Evolutionary conservation across 2,329 filamentous ascomycete species (phyloP), one percentile per base, ranked within the genome.

Genomic region (Furcasterigmium sp.): DNA sequence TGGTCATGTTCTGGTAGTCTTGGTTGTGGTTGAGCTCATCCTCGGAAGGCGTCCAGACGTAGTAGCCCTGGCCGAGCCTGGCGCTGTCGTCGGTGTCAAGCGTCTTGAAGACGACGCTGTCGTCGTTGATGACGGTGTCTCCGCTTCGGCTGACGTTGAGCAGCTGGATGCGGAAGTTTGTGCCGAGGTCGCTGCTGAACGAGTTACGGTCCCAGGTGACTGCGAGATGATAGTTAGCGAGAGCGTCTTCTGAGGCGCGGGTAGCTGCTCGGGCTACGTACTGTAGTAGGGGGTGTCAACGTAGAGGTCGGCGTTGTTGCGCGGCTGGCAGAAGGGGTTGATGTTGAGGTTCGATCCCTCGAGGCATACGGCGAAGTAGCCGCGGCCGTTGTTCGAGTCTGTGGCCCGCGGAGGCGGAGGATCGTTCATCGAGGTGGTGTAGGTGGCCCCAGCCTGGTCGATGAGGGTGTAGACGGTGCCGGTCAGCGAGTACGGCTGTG

Each of bases 291-390:
- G 58, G 10, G 43, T 43, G 1, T 57, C 60, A 3, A 56, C 51
- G 28, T 52, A 46, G 15, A 67, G 40, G 37, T 54, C 42, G 36
- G 51, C 57, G n/a, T 57, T 59, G 1, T 49, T 29, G 26, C 46
- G 46, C 2, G 63, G 63, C 37, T 53, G 52, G 43, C 63, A 67
- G 37, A 67, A 64, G 0, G 63, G 63, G 11, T 46, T 47, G 20
- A 53, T 48, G 29, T 52, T 51, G 36, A 51, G 50, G 26, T 50
- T 46, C 13, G 30, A 29, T 9, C 30, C 30, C 18, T 26, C 29
- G 15, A 25, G 15, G 52, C 63, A 66, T 10, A 48, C 45, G 20
- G 52, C 48, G 26, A 61, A 53, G 36, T 63, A 59, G 6, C 54
- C 53, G 15, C 60, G 61, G 14, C 46, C 51, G 4, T 46, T 49